Evolutionary conservation across 306 rosid genomes (phyloP).

Genomic region (Quercus dentata): DNA sequence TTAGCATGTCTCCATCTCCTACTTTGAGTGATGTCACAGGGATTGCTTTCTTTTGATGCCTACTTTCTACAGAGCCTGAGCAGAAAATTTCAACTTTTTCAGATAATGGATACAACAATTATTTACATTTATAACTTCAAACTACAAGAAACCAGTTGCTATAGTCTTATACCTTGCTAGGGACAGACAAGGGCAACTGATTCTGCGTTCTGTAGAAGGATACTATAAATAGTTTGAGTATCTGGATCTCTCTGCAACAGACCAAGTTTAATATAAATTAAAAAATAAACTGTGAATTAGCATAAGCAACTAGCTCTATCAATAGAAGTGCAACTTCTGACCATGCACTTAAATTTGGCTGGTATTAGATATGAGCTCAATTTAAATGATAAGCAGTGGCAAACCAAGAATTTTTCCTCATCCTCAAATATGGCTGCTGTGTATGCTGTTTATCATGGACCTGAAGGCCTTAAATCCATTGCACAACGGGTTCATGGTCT

Average conservation of each 20-base stretch:
- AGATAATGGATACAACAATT: constrained; percentile 2
- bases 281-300: neutral
- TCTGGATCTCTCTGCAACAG: constrained; percentile 44
- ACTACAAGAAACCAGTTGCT: neutral
- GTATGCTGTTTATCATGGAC: constrained; percentile 99
- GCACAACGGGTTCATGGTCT: constrained; percentile 92
- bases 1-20: constrained; percentile 67
- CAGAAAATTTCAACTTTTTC: neutral
- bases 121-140: neutral
- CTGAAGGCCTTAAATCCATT: constrained; percentile 86
- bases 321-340: neutral
- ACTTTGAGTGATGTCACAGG: constrained; percentile 76
- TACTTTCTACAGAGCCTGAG: constrained; percentile 34
- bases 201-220: constrained; percentile 84
- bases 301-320: neutral
- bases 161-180: constrained; percentile 38
- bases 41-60: constrained; percentile 36
- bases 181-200: constrained; percentile 75
- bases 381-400: neutral
- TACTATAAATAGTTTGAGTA: constrained; percentile 52
- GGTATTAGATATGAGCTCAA: neutral
- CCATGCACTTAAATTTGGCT: neutral
- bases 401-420: no score
- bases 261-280: neutral
- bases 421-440: constrained; percentile 92